Evolutionary conservation across 2,329 filamentous ascomycete species (phyloP).

Genomic region (Orbilia ellipsospora): DNA sequence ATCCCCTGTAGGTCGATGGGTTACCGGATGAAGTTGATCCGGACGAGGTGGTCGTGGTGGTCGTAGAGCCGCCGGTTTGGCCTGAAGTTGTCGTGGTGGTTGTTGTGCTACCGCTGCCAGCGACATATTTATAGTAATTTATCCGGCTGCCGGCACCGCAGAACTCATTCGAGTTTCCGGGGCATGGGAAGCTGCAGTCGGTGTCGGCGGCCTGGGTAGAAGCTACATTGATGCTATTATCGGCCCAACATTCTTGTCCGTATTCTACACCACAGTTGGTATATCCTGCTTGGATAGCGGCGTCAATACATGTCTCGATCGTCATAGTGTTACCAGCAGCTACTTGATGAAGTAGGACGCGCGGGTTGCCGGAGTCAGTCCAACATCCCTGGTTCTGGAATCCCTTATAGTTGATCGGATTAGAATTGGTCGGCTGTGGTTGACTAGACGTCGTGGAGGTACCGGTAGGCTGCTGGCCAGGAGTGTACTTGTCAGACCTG

Average conservation of each 20-base stretch:
- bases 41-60: slow-evolving; percentile 14
- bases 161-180: slow-evolving; percentile 62
- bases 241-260: slow-evolving; percentile 56
- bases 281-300: slow-evolving; percentile 57
- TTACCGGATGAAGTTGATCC: slow-evolving; percentile 21
- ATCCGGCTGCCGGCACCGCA: slow-evolving; percentile 64
- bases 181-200: slow-evolving; percentile 59
- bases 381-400: slow-evolving; percentile 19
- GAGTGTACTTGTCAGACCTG: slow-evolving; percentile 59
- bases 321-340: slow-evolving; percentile 25
- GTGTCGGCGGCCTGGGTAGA: slow-evolving; percentile 35
- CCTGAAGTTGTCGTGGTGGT: slow-evolving; percentile 54
- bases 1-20: slow-evolving; percentile 33
- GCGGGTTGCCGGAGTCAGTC: not conserved
- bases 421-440: slow-evolving; percentile 5
- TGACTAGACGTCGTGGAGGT: slow-evolving; percentile 9
- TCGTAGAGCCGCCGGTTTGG: slow-evolving; percentile 24
- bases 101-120: slow-evolving; percentile 57
- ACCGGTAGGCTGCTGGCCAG: slow-evolving; percentile 57
- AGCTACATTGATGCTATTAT: slow-evolving; percentile 57
- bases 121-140: slow-evolving; percentile 58
- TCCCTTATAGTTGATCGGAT: slow-evolving; percentile 11
- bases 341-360: not conserved
- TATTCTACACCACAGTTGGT: slow-evolving; percentile 60
- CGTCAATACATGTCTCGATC: slow-evolving; percentile 50